phyloP scores from a whole-genome alignment of 2,329 filamentous ascomycete genomes.

The Verticillium isaacii region DNA sequence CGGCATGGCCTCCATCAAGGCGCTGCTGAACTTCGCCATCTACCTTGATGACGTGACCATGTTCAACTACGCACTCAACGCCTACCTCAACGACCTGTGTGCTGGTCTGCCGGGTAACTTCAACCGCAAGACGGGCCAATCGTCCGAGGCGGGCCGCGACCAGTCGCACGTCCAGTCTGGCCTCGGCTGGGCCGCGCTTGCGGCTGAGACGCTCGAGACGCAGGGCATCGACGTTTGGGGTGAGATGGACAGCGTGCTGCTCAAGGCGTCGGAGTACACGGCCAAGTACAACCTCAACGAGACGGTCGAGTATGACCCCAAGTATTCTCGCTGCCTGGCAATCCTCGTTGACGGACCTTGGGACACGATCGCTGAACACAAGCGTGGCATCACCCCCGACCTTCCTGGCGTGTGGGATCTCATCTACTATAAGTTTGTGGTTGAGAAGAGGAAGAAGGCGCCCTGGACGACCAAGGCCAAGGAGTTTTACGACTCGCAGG shows the following conservation, averaged over 20 bases:
- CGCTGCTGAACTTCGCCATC: conserved; percentile 31
- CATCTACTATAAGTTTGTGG: conserved; percentile 26
- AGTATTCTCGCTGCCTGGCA: conserved; percentile 31
- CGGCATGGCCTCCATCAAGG: conserved; percentile 33
- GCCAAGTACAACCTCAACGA: conserved; percentile 32
- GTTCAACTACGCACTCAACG: conserved; percentile 34
- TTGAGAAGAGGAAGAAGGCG: conserved; percentile 17
- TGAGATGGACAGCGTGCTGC: conserved; percentile 23
- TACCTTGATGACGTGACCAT: conserved; percentile 33
- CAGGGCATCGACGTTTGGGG: conserved; percentile 30
- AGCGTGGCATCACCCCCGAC: conserved; percentile 13
- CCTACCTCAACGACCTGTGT: conserved; percentile 29
- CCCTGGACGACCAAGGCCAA: conserved; percentile 8
- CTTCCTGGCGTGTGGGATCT: conserved; percentile 17
- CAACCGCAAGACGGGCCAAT: conserved; percentile 26
- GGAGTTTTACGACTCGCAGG: neutral
- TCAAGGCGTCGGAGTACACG: conserved; percentile 30
- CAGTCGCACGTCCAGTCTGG: conserved; percentile 25
- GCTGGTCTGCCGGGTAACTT: conserved; percentile 25
- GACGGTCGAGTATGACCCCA: conserved; percentile 26
- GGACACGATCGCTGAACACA: conserved; percentile 20
- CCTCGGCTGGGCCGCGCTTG: conserved; percentile 28
- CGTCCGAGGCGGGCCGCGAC: conserved; percentile 30
- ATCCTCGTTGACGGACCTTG: conserved; percentile 33
- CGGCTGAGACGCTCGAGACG: conserved; percentile 24